Conservation (phyloP, 352 stramenopile genomes). For the Phytopythium mirpurense region DNA sequence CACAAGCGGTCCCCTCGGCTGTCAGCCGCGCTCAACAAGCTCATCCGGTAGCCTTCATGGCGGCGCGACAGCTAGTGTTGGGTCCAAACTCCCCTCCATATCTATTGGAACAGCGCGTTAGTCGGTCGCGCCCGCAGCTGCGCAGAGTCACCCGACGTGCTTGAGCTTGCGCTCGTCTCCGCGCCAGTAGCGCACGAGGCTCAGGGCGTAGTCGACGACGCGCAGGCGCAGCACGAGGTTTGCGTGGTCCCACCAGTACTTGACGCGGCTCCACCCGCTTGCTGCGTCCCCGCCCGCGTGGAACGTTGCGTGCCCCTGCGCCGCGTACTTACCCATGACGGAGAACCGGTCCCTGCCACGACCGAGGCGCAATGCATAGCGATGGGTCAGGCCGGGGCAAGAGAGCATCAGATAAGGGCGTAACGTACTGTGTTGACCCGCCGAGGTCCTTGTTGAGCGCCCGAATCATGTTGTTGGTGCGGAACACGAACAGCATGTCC, state of each 20-base stretch:
- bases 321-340: constrained; percentile 68
- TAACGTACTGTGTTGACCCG: constrained; percentile 55
- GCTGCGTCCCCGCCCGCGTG: constrained; percentile 16
- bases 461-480: constrained; percentile 89
- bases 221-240: constrained; percentile 57
- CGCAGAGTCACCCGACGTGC: constrained; percentile 15
- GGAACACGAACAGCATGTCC: constrained; percentile 90
- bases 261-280: constrained; percentile 16
- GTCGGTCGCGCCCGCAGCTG: neutral
- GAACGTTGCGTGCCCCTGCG: constrained; percentile 52
- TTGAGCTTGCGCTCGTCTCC: constrained; percentile 34
- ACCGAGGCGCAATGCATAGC: neutral
- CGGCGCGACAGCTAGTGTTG: neutral
- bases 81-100: neutral
- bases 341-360: constrained; percentile 57
- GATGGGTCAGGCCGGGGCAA: neutral
- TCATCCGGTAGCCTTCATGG: constrained; percentile 38
- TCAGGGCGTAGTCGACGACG: constrained; percentile 52
- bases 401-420: neutral
- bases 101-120: neutral
- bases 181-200: constrained; percentile 27
- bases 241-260: constrained; percentile 64
- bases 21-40: constrained; percentile 33
- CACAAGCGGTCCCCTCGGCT: constrained; percentile 39
- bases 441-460: constrained; percentile 87